Evolutionary conservation across 768 basidiomycete genomes (phyloP), one percentile per base, ranked within the genome.

Genomic region (Suillus discolor): DNA sequence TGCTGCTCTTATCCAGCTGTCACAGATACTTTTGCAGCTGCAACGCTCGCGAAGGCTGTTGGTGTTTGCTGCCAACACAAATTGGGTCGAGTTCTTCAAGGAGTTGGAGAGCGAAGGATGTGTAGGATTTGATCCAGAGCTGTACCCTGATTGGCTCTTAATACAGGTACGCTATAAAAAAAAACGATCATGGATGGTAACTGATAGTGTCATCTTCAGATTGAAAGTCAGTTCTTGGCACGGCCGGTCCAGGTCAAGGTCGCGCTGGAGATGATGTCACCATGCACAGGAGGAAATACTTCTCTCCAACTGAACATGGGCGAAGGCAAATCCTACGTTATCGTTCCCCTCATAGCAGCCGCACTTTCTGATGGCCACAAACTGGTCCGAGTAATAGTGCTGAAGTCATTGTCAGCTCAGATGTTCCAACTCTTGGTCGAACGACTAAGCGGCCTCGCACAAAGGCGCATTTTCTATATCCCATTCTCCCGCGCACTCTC

Each of bases 271-370:
- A 86, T 87, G 86, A 82, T 84, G 28, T 62, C 70, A 0, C 85
- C 86, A 0, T 64, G 63, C 1, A 77, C 72, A 0, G 64, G 66
- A 3, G 20, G 67, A 8, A 87, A 82, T 57, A 79, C 80, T 0
- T 71, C 78, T 12, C 73, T 83, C 38, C 85, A 87, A 47, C 79
- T 87, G 18, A 85, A 87, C 59, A 87, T 87, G 85, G 85, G 85
- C 3, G 85, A 87, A 62, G 86, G 85, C 1, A 87, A 87, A 65
- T 79, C 80, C 2, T 81, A 79, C 0, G 80, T 80, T 2, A 80
- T 87, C 23, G 77, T 86, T 2, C 86, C 86, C 0, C 73, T 86
- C 38, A 72, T 78, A 1, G 74, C 76, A 0, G 68, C 78, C 5
- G 69, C 70, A 4, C 75, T 87, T 16, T 81, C 86, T 0, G 75